Evolutionary conservation across 441 rosid species (phyloP), one percentile per base, ranked within the genome.

Genomic region (Pelargonium fulgidum): DNA sequence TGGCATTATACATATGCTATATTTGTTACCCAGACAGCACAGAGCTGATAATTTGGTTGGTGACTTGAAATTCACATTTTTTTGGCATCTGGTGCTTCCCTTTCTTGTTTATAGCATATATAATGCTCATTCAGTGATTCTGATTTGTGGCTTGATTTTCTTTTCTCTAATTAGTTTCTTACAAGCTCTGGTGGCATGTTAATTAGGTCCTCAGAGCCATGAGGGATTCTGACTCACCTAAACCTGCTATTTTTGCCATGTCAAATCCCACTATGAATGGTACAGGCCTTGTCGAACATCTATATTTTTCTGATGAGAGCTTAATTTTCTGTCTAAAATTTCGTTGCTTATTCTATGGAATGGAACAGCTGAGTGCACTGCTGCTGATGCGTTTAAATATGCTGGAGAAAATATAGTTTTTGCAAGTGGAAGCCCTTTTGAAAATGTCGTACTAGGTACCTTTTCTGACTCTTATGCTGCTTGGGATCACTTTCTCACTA

Each of bases 341-440:
- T 73, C 29, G 39, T 65, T 72, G 13, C 68, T 20, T 71, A 48
- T 72, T 66, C 39, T 65, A 22, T 11, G 63, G n/a, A 20, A 54
- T 81, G 78, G 68, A 67, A 74, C 87, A 94, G 99, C 97, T 56
- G 99, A 94, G 81, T 91, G 97, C 80, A 89, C 92, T 74, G 97
- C 97, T 70, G 86, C 77, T 76, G 99, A 90, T 79, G 97, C 99
- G 68, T 94, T 94, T 74, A 83, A 91, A 83, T 79, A 86, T 71
- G 94, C 96, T 29, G 99, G 99, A 76, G 97, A 84, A 79, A 85
- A 87, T 75, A 85, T 94, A 71, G 90, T 82, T 74, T 94, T 94
- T 73, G 99, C 89, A 69, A 94, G 99, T 75, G 99, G 97, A 87
- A 94, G 99, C 81, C 99, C 99, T 75, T 91, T 94, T 16, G 83